Evolutionary conservation across 495 filamentous ascomycete genomes (phyloP), one percentile per base, ranked within the genome.

Genomic region (Aspergillus panamensis): DNA sequence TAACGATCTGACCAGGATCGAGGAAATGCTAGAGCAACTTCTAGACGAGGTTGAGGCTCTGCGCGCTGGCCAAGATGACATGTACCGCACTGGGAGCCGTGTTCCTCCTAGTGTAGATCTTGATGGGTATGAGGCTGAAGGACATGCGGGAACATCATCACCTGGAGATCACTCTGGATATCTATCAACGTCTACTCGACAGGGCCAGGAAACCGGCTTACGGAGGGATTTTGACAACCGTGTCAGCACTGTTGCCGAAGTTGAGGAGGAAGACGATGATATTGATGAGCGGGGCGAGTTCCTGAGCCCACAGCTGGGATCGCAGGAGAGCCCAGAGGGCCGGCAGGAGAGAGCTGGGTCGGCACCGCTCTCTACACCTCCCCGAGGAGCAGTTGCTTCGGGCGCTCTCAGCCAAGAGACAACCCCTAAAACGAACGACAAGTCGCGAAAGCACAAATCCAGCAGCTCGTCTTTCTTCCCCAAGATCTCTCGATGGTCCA

Each of bases 401-500:
- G 77, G 80, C 20, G 77, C 79, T 17, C 78, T 81, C 17, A 89
- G 85, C 71, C 82, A 82, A 51, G 90, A 94, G 62, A 88, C 90
- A 50, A 92, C 91, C 0, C 90, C 91, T 31, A 83, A 83, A 61
- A 73, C 77, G 51, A 84, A 83, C 7, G 88, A 90, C 30, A 92
- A 92, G 71, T 80, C 83, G 56, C 86, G 87, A 63, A 97, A 96
- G 75, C 91, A 96, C 72, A 95, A 96, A 71, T 94, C 90, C 10
- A 90, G 83, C 71, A 86, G 83, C 63, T 93, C 91, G 13, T 94
- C 90, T 4, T 86, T 96, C 69, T 94, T 92, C 74, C 90, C 91
- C 21, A 96, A 92, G 72, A 89, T 96, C 58, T 97, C 95, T 12
- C 85, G 94, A 31, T 99, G 94, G 94, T 97, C 93, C 4, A 92